Base-by-base conservation (phyloP, 2,329 filamentous ascomycete species). In the Fusarium agapanthi region DNA sequence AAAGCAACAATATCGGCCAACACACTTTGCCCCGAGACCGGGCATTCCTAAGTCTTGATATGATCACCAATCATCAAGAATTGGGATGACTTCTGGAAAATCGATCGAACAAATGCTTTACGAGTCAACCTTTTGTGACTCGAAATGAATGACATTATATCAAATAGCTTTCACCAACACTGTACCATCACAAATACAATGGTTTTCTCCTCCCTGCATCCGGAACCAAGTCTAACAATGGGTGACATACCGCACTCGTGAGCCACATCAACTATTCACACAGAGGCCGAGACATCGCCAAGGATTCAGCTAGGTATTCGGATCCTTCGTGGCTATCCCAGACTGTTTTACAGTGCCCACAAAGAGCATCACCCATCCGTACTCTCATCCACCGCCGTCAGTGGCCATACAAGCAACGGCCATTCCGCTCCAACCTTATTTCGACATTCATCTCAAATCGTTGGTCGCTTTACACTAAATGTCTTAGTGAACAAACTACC, bases 381-480 rank as follows among this genome's bases (percentile, higher is more conserved):
- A n/a, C 24, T 40, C 32, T 32, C 40, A 43, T 51, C 67, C 61
- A 58, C 50, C 47, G 41, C 48, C 66, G 64, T 67, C 48, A 59
- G 50, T 73, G 65, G 61, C 57, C 40, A 48, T 32, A 50, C n/a
- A 9, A 44, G 50, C 38, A 51, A 38, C 44, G 18, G 40, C 50
- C 28, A 37, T 67, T 50, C 71, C 51, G 34, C 54, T 69, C 60
- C 58, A 74, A 74, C 71, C 48, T 54, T 69, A 61, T 68, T 67
- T 34, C 37, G 16, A 16, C 20, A 13, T 32, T 14, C n/a, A 26
- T 44, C 22, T 22, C 22, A 20, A 34, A n/a, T 62, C 37, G 41
- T 55, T 63, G 43, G 28, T 8, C 13, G 15, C 22, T 24, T 41
- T 37, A 15, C 30, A 11, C 18, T 58, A 43, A 28, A 34, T 41